Evolutionary conservation across 2,329 filamentous ascomycete species (phyloP).

Genomic region (Byssochlamys sp.): DNA sequence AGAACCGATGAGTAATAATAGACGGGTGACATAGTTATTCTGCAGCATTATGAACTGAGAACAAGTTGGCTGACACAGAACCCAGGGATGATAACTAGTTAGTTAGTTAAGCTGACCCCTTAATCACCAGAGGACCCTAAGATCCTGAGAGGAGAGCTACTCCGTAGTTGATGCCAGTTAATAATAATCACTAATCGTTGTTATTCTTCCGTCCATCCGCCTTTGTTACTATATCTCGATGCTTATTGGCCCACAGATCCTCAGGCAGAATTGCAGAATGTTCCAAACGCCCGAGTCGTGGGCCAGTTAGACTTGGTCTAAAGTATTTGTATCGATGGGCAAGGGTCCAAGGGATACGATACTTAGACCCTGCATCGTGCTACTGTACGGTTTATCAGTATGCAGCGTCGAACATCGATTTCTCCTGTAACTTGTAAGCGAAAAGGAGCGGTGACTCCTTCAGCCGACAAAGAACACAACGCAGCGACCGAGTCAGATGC

Average conservation of each 20-base stretch:
- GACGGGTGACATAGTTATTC: no score
- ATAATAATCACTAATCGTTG: no score
- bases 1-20: no score
- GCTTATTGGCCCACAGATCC: neutral
- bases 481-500: neutral
- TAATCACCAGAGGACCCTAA: no score
- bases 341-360: neutral
- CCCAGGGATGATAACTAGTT: no score
- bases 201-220: neutral
- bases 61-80: no score
- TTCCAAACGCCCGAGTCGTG: neutral
- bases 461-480: neutral
- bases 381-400: neutral
- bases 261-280: neutral
- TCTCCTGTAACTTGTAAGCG: neutral
- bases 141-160: no score
- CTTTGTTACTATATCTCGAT: neutral
- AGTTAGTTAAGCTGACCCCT: no score
- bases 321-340: neutral
- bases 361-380: neutral
- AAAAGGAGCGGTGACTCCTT: neutral
- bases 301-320: neutral
- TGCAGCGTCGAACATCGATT: neutral
- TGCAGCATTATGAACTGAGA: no score
- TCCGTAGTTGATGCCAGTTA: no score